Percentiles rank a stretch among this genome's conserved stretches.
Evolutionary conservation across 345 rosid species (phyloP).

Genomic region (Rhodamnia rubescens): DNA sequence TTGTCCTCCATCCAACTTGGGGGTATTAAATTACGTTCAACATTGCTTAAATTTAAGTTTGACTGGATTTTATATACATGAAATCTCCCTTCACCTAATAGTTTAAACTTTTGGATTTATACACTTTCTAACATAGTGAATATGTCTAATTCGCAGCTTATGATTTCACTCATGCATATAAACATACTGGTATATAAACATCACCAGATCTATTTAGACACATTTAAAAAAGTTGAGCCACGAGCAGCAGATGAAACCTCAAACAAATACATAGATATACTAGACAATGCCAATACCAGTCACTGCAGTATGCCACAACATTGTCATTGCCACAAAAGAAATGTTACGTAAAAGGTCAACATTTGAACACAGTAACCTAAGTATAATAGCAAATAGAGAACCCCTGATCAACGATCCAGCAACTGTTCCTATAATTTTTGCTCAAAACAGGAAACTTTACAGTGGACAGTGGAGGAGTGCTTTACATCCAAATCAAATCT

Average conservation of each 20-base stretch:
- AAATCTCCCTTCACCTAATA: neutral
- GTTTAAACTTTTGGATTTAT: neutral
- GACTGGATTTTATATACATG: neutral
- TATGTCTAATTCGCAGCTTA: neutral
- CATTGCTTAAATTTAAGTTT: neutral
- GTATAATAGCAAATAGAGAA: neutral
- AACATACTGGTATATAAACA: neutral
- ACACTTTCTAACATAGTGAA: neutral
- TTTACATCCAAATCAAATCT: neutral
- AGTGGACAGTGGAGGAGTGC: neutral
- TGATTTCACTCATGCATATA: neutral
- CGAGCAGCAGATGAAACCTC: neutral
- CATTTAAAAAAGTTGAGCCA: neutral
- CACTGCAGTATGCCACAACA: neutral
- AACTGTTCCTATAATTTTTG: neutral
- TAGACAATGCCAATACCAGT: neutral
- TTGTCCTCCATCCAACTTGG: neutral
- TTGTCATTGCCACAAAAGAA: neutral
- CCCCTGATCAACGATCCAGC: neutral
- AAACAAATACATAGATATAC: neutral
- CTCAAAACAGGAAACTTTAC: neutral
- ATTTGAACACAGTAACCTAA: neutral
- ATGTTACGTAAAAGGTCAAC: neutral
- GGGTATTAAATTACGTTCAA: neutral
- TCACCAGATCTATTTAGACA: neutral